These are phyloP conservation scores for Rhizopogon vinicolor DNA, from an alignment of 768 basidiomycete species.

Conservation along the genomic window DNA sequence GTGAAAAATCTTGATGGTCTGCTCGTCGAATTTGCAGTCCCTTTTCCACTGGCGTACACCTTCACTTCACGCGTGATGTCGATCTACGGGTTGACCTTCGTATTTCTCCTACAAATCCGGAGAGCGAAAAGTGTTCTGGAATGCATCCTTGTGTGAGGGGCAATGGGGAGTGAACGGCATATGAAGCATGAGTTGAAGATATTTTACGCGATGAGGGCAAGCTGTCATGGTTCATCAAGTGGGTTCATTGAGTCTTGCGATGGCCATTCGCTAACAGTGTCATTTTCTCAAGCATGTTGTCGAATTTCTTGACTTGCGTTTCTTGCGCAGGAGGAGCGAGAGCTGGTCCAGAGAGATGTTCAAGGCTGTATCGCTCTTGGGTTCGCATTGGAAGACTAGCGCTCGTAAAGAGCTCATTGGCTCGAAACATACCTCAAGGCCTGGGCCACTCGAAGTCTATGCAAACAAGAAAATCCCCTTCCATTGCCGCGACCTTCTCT, in stretches of 20 bases:
- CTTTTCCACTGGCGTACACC: conserved; percentile 79
- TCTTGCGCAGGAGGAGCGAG: conserved; percentile 68
- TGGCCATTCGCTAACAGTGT: conserved; percentile 4
- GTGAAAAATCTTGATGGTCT: conserved; percentile 65
- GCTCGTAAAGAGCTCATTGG: too few species aligned
- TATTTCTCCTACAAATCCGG: conserved; percentile 68
- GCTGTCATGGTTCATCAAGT: conserved; percentile 85
- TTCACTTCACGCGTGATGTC: conserved; percentile 55
- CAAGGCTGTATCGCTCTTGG: conserved; percentile 49
- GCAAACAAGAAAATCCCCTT: too few species aligned
- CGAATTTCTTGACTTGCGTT: conserved; percentile 71
- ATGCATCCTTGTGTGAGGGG: conserved; percentile 60
- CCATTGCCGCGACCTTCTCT: conserved; percentile 10
- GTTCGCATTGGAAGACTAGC: conserved; percentile 65
- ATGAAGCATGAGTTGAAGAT: conserved; percentile 51
- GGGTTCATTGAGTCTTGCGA: conserved; percentile 23
- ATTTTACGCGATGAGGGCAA: conserved; percentile 76
- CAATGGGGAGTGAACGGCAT: conserved; percentile 27
- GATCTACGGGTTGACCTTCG: conserved; percentile 62
- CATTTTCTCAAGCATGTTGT: conserved; percentile 41
- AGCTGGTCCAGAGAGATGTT: conserved; percentile 43
- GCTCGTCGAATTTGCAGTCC: conserved; percentile 71
- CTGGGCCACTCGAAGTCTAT: too few species aligned
- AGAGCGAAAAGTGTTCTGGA: conserved; percentile 71
- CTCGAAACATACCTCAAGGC: conserved; percentile 25